These are phyloP conservation scores for Candida orba DNA, from an alignment of 805 yeast genomes.

Conservation along the genomic window DNA sequence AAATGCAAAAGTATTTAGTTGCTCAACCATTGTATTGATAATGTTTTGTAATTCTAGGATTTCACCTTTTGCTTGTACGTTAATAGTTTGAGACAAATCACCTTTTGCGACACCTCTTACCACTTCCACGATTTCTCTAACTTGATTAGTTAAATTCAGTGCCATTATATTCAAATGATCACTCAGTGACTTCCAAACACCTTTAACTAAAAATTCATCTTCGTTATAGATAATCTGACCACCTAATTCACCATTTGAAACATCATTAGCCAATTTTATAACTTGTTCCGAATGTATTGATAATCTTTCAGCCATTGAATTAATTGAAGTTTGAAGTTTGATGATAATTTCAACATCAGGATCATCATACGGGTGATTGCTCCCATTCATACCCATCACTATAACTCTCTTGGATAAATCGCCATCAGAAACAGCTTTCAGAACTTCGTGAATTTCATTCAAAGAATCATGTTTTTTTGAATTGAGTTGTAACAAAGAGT, in stretches of 20 bases:
- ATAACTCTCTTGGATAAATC: constrained; percentile 72
- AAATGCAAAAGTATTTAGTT: constrained; percentile 77
- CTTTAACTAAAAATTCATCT: constrained; percentile 41
- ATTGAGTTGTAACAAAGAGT: background rate
- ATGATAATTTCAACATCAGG: constrained; percentile 50
- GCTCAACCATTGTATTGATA: constrained; percentile 85
- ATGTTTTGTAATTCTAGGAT: constrained; percentile 77
- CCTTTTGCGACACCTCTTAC: constrained; percentile 92
- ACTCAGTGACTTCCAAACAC: constrained; percentile 80
- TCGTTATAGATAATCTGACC: constrained; percentile 83
- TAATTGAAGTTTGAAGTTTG: constrained; percentile 70
- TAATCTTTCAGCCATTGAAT: constrained; percentile 84
- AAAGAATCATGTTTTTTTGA: constrained; percentile 1
- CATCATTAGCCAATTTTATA: constrained; percentile 73
- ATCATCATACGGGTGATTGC: constrained; percentile 32
- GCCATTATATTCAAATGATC: constrained; percentile 90
- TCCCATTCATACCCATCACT: constrained; percentile 27
- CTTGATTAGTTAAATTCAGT: constrained; percentile 77
- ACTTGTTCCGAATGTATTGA: constrained; percentile 58
- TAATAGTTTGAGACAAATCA: constrained; percentile 74
- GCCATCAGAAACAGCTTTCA: constrained; percentile 83
- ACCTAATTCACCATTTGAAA: constrained; percentile 84
- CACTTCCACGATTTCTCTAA: constrained; percentile 81
- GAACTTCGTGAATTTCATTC: constrained; percentile 40
- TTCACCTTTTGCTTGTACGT: constrained; percentile 88